Percentiles rank a stretch among this genome's conserved stretches.
phyloP scores from a whole-genome alignment of 2,329 filamentous ascomycete genomes.

The Colletotrichum filicis region DNA sequence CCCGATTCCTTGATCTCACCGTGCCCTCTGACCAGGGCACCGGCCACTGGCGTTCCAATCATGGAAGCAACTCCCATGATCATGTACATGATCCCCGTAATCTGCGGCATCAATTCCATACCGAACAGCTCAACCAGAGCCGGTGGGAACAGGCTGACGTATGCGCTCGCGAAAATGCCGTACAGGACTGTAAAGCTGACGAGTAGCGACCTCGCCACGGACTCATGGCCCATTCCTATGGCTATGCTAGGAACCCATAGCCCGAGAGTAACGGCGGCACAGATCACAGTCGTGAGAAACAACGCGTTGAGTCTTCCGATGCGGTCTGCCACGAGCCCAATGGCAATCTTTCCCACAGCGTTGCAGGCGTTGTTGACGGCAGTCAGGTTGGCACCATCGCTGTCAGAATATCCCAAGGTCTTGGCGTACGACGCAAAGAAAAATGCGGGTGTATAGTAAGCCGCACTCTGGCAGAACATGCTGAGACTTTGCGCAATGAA shows the following conservation, averaged over 20 bases:
- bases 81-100: neutral
- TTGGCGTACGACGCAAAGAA: neutral
- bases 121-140: neutral
- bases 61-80: neutral
- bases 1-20: neutral
- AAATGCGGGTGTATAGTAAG: neutral
- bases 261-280: neutral
- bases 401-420: conserved; percentile 46
- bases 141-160: neutral
- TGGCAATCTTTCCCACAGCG: conserved; percentile 48
- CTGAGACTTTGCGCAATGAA: neutral
- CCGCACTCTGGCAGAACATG: neutral
- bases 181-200: neutral
- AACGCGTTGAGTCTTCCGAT: conserved; percentile 51
- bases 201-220: neutral
- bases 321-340: conserved; percentile 50
- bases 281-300: conserved; percentile 40
- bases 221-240: neutral
- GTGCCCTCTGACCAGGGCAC: neutral
- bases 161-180: neutral
- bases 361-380: conserved; percentile 52
- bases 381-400: conserved; percentile 50
- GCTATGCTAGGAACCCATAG: neutral
- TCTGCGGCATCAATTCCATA: neutral
- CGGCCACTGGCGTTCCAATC: neutral